phyloP scores from a whole-genome alignment of 768 basidiomycete genomes.

The Baorangia bicolor region DNA sequence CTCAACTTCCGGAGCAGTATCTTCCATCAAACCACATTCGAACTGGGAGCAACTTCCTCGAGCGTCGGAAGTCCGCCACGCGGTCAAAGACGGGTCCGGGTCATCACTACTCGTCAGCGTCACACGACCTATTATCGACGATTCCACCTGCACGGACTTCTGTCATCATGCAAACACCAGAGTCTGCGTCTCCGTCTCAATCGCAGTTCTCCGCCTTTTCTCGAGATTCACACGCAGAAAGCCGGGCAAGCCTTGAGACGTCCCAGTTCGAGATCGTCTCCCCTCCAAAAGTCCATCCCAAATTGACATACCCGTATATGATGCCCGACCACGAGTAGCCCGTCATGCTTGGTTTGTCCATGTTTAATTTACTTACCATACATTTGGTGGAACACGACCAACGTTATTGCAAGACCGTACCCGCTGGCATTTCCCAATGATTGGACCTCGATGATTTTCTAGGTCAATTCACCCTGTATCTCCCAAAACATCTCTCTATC shows the following conservation, averaged over 20 bases:
- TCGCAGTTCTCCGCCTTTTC: conserved; percentile 25
- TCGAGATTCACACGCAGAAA: conserved; percentile 30
- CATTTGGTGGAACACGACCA: conserved; percentile 10
- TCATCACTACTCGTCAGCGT: conserved; percentile 28
- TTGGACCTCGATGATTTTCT: conserved; percentile 4
- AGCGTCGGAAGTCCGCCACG: conserved; percentile 22
- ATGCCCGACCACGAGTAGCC: conserved; percentile 43
- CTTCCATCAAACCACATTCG: conserved; percentile 33
- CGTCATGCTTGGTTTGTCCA: conserved; percentile 15
- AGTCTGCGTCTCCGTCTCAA: conserved; percentile 30
- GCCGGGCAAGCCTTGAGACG: conserved; percentile 56
- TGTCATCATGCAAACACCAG: conserved; percentile 14
- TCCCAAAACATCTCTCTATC: conserved; percentile 9
- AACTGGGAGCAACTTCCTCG: conserved; percentile 33
- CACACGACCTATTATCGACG: conserved; percentile 29
- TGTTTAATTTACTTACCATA: conserved; percentile 18
- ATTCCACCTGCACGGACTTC: conserved; percentile 11
- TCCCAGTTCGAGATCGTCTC: conserved; percentile 69
- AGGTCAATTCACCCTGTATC: conserved; percentile 5
- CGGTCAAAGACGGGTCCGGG: conserved; percentile 20
- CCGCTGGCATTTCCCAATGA: conserved; percentile 8
- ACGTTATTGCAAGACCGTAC: conserved; percentile 14
- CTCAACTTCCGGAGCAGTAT: conserved; percentile 56
- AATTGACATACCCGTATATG: conserved; percentile 59
- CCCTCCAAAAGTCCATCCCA: conserved; percentile 41